phyloP scores from a whole-genome alignment of 148 eudicot species.

The Vaccinium darrowii region DNA sequence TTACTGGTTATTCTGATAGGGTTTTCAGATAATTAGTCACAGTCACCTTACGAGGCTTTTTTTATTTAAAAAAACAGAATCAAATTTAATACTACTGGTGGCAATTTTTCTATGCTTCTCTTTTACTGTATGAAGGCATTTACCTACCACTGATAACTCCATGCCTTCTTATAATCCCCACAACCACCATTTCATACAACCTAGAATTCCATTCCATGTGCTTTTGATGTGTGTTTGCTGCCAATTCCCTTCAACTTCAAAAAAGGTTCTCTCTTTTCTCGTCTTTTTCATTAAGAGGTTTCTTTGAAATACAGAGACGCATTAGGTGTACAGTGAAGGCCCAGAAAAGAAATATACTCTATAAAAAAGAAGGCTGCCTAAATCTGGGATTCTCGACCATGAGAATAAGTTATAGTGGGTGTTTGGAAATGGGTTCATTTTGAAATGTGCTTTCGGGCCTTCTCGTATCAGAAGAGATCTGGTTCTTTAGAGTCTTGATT shows the following conservation, averaged over 20 bases:
- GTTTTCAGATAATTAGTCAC: constrained; percentile 15
- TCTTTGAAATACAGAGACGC: not conserved
- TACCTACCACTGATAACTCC: constrained; percentile 63
- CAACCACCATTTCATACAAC: constrained; percentile 22
- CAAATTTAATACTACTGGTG: not conserved
- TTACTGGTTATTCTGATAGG: not conserved
- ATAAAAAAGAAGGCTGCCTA: not conserved
- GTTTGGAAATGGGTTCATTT: constrained; percentile 19
- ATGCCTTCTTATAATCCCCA: constrained; percentile 47
- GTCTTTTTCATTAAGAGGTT: not conserved
- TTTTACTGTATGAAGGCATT: constrained; percentile 46
- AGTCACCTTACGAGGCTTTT: constrained; percentile 22
- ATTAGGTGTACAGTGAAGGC: constrained; percentile 12
- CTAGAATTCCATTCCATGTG: constrained; percentile 32
- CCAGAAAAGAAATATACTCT: constrained; percentile 17
- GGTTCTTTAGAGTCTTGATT: constrained; percentile 13
- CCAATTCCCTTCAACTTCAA: constrained; percentile 25
- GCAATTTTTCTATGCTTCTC: constrained; percentile 36
- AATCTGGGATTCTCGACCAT: constrained; percentile 13
- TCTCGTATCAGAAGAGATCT: constrained; percentile 23
- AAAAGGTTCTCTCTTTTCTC: not conserved
- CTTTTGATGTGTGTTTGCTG: constrained; percentile 10
- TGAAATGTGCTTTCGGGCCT: constrained; percentile 10
- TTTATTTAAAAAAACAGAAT: not conserved
- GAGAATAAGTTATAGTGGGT: constrained; percentile 1